Evolutionary conservation across 2,329 filamentous ascomycete species (phyloP).

Genomic region (Ceratocystis papillata): DNA sequence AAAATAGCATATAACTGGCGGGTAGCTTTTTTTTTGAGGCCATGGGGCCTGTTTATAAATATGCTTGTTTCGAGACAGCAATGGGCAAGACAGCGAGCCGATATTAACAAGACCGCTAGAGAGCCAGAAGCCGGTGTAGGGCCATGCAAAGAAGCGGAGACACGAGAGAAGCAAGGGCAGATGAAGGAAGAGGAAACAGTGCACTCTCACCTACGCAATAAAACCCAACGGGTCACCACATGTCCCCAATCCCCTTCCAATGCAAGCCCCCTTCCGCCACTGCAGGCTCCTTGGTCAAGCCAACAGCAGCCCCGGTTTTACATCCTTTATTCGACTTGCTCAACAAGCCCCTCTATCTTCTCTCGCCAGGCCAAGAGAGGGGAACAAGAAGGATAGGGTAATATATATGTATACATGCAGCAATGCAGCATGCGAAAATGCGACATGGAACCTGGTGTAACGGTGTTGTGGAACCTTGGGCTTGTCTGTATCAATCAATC

Average conservation of each 20-base stretch:
- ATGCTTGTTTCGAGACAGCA: no score
- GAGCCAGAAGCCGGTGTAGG: no score
- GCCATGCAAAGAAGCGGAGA: neutral
- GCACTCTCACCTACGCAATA: constrained; percentile 4
- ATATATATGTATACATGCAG: constrained; percentile 6
- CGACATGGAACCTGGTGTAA: neutral
- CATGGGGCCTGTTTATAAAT: neutral
- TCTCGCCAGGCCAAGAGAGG: neutral
- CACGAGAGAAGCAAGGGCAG: neutral
- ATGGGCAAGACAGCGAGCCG: no score
- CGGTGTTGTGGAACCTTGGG: neutral
- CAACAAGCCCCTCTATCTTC: neutral
- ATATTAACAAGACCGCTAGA: no score
- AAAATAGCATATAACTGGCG: neutral
- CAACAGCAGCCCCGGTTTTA: neutral
- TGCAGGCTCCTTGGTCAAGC: neutral
- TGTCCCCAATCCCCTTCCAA: constrained; percentile 1
- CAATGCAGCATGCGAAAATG: neutral
- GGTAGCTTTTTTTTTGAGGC: neutral
- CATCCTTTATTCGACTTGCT: neutral
- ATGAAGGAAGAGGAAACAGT: neutral
- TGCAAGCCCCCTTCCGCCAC: constrained; percentile 3
- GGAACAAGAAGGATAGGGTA: neutral
- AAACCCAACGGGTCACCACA: constrained; percentile 4
- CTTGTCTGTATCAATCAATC: neutral